A percentile compares a stretch with the other conserved stretches of the same genome.
Conservation (phyloP, 2,329 filamentous ascomycete genomes). For the Aspergillus fructus region DNA sequence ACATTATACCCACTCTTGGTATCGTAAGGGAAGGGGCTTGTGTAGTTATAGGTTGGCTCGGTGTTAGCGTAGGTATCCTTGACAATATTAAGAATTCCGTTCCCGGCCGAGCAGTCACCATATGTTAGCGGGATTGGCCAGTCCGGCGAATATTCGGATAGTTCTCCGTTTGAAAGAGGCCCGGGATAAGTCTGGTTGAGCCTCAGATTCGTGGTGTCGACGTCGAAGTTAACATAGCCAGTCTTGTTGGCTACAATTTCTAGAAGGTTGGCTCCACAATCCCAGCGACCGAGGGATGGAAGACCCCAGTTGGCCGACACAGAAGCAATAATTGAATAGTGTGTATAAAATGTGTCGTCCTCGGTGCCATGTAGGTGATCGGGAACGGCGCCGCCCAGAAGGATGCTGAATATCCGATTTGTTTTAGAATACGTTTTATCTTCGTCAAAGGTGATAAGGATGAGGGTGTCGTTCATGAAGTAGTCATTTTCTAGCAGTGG, state of each 20-base stretch:
- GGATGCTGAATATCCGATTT: slow-evolving; percentile 69
- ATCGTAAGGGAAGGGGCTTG: slow-evolving; percentile 30
- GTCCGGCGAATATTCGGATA: slow-evolving; percentile 27
- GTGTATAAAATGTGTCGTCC: slow-evolving; percentile 70
- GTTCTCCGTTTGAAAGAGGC: slow-evolving; percentile 27
- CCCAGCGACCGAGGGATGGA: slow-evolving; percentile 68
- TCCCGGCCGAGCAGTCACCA: slow-evolving; percentile 33
- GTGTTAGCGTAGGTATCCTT: slow-evolving; percentile 32
- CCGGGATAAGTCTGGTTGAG: slow-evolving; percentile 59
- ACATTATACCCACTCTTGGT: slow-evolving; percentile 17
- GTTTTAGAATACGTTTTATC: slow-evolving; percentile 65
- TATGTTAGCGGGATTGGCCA: slow-evolving; percentile 32
- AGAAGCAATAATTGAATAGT: slow-evolving; percentile 69
- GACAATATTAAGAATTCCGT: slow-evolving; percentile 35
- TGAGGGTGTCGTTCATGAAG: slow-evolving; percentile 74
- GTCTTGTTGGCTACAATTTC: slow-evolving; percentile 60
- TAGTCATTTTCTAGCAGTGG: slow-evolving; percentile 67
- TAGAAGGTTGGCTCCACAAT: slow-evolving; percentile 72
- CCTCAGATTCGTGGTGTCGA: slow-evolving; percentile 45
- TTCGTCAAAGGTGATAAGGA: slow-evolving; percentile 79
- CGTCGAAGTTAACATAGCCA: slow-evolving; percentile 50
- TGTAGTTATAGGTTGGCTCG: slow-evolving; percentile 35
- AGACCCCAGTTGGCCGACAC: slow-evolving; percentile 69
- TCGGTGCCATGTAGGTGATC: slow-evolving; percentile 63
- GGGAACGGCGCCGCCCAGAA: slow-evolving; percentile 74